phyloP scores from a whole-genome alignment of 1,139 yeast genomes.

The Saccharomycopsis phalli region DNA sequence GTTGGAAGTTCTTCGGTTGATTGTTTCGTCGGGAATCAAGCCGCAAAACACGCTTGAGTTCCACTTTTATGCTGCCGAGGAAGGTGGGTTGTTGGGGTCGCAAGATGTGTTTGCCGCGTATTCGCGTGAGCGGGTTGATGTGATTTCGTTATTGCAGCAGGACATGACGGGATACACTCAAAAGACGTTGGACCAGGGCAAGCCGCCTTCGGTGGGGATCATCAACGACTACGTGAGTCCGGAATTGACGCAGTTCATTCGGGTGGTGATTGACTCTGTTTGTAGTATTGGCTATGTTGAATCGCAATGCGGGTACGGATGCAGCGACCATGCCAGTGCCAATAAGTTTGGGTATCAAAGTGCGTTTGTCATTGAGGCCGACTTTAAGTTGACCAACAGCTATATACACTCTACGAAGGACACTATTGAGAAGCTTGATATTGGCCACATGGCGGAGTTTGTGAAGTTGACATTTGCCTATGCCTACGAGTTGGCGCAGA shows the following conservation, averaged over 20 bases:
- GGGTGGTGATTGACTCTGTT: constrained; percentile 51
- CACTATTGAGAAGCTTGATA: constrained; percentile 70
- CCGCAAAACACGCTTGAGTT: constrained; percentile 78
- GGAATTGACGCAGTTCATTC: constrained; percentile 53
- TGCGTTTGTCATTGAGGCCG: constrained; percentile 73
- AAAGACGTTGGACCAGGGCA: constrained; percentile 43
- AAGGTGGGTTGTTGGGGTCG: constrained; percentile 86
- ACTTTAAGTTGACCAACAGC: constrained; percentile 52
- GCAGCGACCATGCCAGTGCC: constrained; percentile 91
- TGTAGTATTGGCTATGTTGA: constrained; percentile 63
- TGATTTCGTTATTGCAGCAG: constrained; percentile 82
- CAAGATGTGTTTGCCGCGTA: constrained; percentile 63
- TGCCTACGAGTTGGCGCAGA: constrained; percentile 53
- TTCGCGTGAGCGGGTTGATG: constrained; percentile 37
- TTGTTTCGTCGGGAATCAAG: constrained; percentile 38
- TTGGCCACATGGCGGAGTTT: constrained; percentile 72
- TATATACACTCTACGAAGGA: constrained; percentile 72
- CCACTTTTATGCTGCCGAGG: constrained; percentile 94
- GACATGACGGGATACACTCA: constrained; percentile 89
- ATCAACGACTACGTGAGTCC: constrained; percentile 65
- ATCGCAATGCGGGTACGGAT: constrained; percentile 81
- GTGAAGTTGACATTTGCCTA: constrained; percentile 66
- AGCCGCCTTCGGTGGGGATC: constrained; percentile 71
- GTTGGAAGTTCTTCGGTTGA: constrained; percentile 63
- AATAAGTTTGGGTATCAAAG: constrained; percentile 76